A percentile compares a stretch with the other conserved stretches of the same genome.
Evolutionary conservation across 768 basidiomycete genomes (phyloP).

Genomic region (Grammothele lineata): DNA sequence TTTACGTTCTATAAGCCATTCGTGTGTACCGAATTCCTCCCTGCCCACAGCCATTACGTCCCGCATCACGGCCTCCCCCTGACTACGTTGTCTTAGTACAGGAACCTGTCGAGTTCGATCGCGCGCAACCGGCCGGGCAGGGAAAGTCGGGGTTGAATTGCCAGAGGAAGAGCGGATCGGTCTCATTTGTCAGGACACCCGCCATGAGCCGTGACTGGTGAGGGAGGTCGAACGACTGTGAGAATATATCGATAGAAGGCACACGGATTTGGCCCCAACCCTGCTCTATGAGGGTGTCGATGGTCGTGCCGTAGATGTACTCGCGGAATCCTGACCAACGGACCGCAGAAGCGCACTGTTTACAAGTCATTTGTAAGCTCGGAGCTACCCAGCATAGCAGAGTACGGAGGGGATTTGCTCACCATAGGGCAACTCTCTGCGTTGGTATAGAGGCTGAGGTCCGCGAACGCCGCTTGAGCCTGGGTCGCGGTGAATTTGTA

Average conservation of each 20-base stretch:
- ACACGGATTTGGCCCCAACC: constrained; percentile 13
- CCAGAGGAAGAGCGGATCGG: constrained; percentile 12
- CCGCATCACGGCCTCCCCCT: too few species aligned
- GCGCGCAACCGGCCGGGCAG: constrained; percentile 9
- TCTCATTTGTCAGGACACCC: constrained; percentile 10
- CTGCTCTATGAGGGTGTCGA: constrained; percentile 5
- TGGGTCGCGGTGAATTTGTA: constrained; percentile 4
- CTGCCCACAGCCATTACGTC: too few species aligned
- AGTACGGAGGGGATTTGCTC: neutral
- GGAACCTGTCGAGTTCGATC: neutral
- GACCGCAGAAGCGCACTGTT: constrained; percentile 12
- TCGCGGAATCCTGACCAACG: constrained; percentile 12
- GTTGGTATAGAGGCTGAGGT: constrained; percentile 13
- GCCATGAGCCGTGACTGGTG: constrained; percentile 1
- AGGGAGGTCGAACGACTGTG: constrained; percentile 10
- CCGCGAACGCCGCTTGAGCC: constrained; percentile 7
- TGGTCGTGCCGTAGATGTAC: constrained; percentile 14
- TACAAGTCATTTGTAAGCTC: neutral
- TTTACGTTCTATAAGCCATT: too few species aligned
- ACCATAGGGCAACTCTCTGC: constrained; percentile 15
- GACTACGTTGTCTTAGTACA: too few species aligned
- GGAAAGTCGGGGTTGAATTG: constrained; percentile 12
- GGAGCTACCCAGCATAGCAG: neutral
- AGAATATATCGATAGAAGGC: constrained; percentile 10
- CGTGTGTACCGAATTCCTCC: too few species aligned